Evolutionary conservation across 106 monocot species (phyloP).

Genomic region (Allium fistulosum): DNA sequence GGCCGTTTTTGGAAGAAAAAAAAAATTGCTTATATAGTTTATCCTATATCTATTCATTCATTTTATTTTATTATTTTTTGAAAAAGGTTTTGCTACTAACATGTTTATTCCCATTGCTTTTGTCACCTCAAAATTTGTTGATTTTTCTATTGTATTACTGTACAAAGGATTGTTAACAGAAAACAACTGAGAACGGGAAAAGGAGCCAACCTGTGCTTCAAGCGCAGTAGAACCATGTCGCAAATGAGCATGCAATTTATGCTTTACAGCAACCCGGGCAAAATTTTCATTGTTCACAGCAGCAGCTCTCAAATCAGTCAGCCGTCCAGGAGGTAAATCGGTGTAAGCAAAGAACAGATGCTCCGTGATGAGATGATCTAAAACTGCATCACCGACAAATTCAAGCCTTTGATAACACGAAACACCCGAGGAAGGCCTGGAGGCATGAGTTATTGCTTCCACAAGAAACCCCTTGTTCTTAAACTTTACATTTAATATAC

Average conservation of each 20-base stretch:
- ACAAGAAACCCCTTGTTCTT: slow-evolving; percentile 54
- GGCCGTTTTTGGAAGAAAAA: too few relatives aligned
- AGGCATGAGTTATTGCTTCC: slow-evolving; percentile 97
- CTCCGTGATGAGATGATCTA: slow-evolving; percentile 91
- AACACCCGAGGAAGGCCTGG: slow-evolving; percentile 94
- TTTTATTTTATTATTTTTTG: too few relatives aligned
- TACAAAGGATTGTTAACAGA: too few relatives aligned
- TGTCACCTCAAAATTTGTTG: too few relatives aligned
- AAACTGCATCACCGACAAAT: slow-evolving; percentile 96
- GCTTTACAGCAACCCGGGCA: slow-evolving; percentile 91
- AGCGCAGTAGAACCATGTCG: slow-evolving; percentile 94
- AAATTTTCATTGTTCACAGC: slow-evolving; percentile 99
- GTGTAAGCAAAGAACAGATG: slow-evolving; percentile 89
- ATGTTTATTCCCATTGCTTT: too few relatives aligned
- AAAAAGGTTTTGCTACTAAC: too few relatives aligned
- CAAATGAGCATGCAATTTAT: slow-evolving; percentile 81
- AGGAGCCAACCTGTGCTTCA: slow-evolving; percentile 65
- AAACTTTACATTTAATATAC: slow-evolving; percentile 54
- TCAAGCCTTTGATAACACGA: slow-evolving; percentile 92
- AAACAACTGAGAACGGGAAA: neutral
- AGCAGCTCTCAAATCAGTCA: slow-evolving; percentile 92
- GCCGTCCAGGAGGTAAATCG: slow-evolving; percentile 79
- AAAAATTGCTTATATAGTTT: too few relatives aligned
- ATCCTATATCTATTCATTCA: too few relatives aligned
- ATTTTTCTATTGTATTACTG: too few relatives aligned